These are phyloP conservation scores for Aspergillus flavus DNA, from an alignment of 2,329 filamentous ascomycete genomes.

Conservation along the genomic window DNA sequence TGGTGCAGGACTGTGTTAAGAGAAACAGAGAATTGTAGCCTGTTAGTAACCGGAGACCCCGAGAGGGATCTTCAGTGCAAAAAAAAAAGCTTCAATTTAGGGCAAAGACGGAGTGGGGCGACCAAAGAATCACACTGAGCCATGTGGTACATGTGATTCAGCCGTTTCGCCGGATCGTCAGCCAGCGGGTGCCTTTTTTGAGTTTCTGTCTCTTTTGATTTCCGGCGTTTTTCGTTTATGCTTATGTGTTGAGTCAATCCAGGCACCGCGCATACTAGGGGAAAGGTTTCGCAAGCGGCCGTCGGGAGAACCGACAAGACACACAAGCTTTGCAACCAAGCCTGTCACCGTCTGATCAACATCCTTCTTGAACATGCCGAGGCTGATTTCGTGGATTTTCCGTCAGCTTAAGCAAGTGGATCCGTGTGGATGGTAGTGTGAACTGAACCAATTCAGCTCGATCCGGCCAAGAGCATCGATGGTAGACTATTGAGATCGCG, in stretches of 20 bases:
- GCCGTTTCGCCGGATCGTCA: neutral
- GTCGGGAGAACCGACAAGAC: neutral
- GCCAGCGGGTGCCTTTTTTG: neutral
- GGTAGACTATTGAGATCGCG: neutral
- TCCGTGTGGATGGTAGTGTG: neutral
- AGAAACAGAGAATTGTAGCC: neutral
- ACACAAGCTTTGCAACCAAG: neutral
- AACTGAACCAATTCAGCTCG: neutral
- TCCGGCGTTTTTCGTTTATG: neutral
- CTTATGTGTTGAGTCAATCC: neutral
- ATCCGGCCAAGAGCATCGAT: neutral
- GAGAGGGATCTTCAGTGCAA: neutral
- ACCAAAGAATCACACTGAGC: neutral
- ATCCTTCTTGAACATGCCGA: neutral
- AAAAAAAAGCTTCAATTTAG: neutral
- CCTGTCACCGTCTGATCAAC: neutral
- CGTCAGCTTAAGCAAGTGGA: neutral
- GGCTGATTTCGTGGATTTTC: neutral
- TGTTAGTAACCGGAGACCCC: neutral
- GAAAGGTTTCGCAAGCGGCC: neutral
- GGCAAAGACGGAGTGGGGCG: neutral
- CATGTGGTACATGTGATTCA: constrained; percentile 3
- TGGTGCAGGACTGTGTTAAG: neutral
- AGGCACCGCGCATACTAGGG: too few species aligned
- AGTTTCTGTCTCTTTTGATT: neutral